Percentiles rank a stretch among this genome's conserved stretches.
These are phyloP conservation scores for Mortierella sp. DNA, from an alignment of 371 early-diverging fungal genomes.

Conservation along the genomic window DNA sequence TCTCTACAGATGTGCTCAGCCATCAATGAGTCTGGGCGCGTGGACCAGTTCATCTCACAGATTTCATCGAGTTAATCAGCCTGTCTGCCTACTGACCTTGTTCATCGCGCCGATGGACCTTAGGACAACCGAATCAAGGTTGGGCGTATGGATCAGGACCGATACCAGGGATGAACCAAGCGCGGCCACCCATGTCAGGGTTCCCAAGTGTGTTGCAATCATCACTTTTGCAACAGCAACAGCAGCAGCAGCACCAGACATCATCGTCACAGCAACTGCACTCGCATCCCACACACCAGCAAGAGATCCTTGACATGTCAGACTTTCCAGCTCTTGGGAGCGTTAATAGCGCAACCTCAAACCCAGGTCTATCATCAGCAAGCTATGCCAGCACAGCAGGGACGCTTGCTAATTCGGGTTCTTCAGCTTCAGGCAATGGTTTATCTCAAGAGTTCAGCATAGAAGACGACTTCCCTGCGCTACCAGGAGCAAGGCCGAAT, in stretches of 20 bases:
- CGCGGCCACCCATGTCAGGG: constrained; percentile 48
- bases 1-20: constrained; percentile 1
- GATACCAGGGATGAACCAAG: constrained; percentile 49
- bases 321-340: constrained; percentile 60
- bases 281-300: constrained; percentile 27
- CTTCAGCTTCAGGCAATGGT: constrained; percentile 26
- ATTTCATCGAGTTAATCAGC: background rate
- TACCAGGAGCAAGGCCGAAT: constrained; percentile 52
- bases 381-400: constrained; percentile 56
- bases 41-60: background rate
- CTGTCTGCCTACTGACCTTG: background rate
- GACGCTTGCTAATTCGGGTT: constrained; percentile 26
- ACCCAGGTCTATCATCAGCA: constrained; percentile 45
- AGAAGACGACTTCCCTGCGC: constrained; percentile 54
- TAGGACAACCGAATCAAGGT: constrained; percentile 53
- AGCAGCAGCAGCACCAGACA: constrained; percentile 39
- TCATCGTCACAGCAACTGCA: constrained; percentile 27
- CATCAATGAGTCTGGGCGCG: background rate
- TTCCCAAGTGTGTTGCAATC: constrained; percentile 45
- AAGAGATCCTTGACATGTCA: constrained; percentile 58
- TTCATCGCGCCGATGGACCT: constrained; percentile 5
- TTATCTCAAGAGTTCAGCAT: constrained; percentile 53
- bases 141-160: constrained; percentile 55
- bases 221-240: constrained; percentile 39
- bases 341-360: constrained; percentile 35